A percentile compares a stretch with the other conserved stretches of the same genome.
phyloP scores from a whole-genome alignment of 257 asterid species.

The Solanum tacnaense region DNA sequence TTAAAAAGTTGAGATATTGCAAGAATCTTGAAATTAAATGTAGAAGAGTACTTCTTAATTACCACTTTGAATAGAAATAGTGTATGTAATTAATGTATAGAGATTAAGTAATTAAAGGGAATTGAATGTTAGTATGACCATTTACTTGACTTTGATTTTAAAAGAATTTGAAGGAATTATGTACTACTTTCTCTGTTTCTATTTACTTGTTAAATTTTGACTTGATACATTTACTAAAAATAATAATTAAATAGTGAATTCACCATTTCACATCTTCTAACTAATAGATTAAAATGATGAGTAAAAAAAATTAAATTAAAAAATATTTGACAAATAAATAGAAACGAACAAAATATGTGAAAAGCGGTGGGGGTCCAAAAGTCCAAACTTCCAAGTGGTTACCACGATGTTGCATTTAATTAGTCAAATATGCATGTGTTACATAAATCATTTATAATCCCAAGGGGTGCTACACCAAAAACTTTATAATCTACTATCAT shows the following conservation, averaged over 20 bases:
- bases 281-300: no score
- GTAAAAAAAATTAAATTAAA: no score
- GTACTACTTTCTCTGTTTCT: no score
- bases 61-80: not conserved
- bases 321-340: no score
- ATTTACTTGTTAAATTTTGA: no score
- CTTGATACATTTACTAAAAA: not conserved
- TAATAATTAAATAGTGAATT: no score
- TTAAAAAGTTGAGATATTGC: not conserved
- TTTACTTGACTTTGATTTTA: not conserved
- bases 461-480: not conserved
- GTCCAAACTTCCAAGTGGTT: not conserved
- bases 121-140: not conserved
- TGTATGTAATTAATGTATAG: no score
- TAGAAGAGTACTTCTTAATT: not conserved
- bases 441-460: not conserved
- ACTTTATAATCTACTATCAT: not conserved
- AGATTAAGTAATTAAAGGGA: not conserved
- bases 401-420: constrained; percentile 10
- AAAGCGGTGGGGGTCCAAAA: not conserved
- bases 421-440: not conserved
- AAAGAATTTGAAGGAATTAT: not conserved
- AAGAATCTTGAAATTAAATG: not conserved
- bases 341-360: no score
- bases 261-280: no score